Conservation (phyloP, 2,329 filamentous ascomycete genomes). For the Clarireedia monteithiana region DNA sequence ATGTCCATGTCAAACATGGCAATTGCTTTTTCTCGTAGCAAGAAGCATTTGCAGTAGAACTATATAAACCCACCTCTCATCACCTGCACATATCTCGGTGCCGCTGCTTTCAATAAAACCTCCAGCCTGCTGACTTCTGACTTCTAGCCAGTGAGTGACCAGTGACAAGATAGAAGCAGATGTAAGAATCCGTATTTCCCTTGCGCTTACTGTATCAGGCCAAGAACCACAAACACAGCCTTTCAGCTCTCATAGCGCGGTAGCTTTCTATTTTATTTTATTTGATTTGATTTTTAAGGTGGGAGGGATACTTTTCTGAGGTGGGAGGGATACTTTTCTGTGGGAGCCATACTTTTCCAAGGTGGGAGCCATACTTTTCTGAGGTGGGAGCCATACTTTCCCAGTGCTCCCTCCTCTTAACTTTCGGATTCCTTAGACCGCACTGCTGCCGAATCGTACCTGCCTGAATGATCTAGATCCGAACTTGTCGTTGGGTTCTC, state of each 20-base stretch:
- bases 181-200: background rate
- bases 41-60: no score
- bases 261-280: background rate
- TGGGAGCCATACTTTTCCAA: no score
- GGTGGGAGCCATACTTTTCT: no score
- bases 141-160: background rate
- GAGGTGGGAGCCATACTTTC: no score
- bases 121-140: background rate
- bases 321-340: no score
- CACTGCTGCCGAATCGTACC: constrained; percentile 8
- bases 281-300: background rate
- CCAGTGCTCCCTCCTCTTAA: background rate
- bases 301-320: background rate
- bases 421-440: background rate
- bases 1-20: no score
- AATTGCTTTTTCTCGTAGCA: no score
- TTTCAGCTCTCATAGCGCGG: constrained; percentile 1
- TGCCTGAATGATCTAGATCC: constrained; percentile 6
- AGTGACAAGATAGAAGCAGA: no score
- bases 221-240: constrained; percentile 4
- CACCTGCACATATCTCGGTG: background rate
- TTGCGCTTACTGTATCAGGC: constrained; percentile 7
- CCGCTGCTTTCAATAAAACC: background rate
- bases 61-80: no score
- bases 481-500: background rate